Conservation (phyloP, 306 rosid species). For the Cucurbita argyrosperma region DNA sequence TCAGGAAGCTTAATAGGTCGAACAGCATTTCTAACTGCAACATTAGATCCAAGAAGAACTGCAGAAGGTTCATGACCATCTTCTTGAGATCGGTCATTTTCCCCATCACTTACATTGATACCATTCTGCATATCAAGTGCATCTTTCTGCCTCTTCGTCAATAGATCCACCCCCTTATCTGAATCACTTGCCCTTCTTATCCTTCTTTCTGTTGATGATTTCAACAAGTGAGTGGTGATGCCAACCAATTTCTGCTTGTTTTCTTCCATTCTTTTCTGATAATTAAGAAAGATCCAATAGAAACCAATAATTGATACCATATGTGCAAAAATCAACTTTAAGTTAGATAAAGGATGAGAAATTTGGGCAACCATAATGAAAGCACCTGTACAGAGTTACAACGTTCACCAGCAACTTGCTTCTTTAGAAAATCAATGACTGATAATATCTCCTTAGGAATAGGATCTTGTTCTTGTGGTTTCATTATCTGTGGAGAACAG, state of each 20-base stretch:
- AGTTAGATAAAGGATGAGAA: constrained; percentile 6
- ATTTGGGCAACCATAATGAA: not conserved
- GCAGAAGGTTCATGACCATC: constrained; percentile 69
- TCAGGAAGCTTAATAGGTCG: constrained; percentile 84
- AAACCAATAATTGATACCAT: not conserved
- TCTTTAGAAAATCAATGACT: constrained; percentile 66
- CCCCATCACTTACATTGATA: constrained; percentile 42
- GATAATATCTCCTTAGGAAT: constrained; percentile 35
- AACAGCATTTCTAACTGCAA: constrained; percentile 79
- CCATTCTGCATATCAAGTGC: constrained; percentile 82
- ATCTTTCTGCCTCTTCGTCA: constrained; percentile 72
- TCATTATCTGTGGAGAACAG: constrained; percentile 22
- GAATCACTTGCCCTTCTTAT: constrained; percentile 13
- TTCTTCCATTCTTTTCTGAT: constrained; percentile 75
- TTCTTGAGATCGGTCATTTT: constrained; percentile 49
- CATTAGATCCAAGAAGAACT: constrained; percentile 88
- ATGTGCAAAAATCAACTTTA: not conserved
- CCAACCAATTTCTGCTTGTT: constrained; percentile 55
- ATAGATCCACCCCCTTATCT: constrained; percentile 35
- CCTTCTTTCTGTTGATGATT: constrained; percentile 50
- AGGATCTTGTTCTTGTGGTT: constrained; percentile 21
- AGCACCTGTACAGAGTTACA: constrained; percentile 47
- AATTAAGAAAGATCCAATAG: not conserved
- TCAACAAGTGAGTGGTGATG: constrained; percentile 38
- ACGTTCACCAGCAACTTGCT: constrained; percentile 53